Evolutionary conservation across 2,329 filamentous ascomycete genomes (phyloP), one percentile per base, ranked within the genome.

Genomic region (Colletotrichum tropicale): DNA sequence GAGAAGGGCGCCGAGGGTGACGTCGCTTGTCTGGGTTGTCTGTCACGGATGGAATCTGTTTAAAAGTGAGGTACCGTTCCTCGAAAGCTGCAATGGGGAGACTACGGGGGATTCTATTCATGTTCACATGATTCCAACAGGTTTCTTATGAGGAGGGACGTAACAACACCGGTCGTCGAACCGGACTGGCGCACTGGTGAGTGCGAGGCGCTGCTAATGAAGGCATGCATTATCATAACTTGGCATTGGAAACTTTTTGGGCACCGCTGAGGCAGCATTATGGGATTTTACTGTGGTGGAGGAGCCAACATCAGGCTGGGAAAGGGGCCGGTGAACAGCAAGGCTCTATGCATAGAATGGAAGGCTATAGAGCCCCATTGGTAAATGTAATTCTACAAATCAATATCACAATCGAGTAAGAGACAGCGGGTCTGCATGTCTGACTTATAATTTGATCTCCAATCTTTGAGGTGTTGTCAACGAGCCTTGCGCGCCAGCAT

Each of bases 1-100:
- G 93, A 95, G 81, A 88, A 87, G 28, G 93, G 92, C 0, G 80
- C 85, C 24, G 89, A 94, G 69, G 93, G 93, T 30, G 92, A 94
- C 64, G 89, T 94, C 7, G 89, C 91, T 74, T 95, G 93, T 79
- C 83, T 94, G 64, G 91, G 91, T 2, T 94, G 93, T 78, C 85
- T 93, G 55, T 86, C 86, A 12, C 81, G 84, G 3, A 85, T 87
- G 81, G 85, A 86, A 72, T 83, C 84, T 16, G 80, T 83, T 10
- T 87, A 82, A 82, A 68, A 15, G 43, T 6, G 43, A 48, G 16
- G 10, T 12, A 8, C n/a, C 43, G 43, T 21, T 48, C 43, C 30
- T n/a, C n/a, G 38, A 28, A 16, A 36, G 30, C 9, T 12, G n/a
- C 26, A 26, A 43, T 18, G 36, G 18, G 21, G 32, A 62, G 43